Evolutionary conservation across 805 yeast genomes (phyloP), one percentile per base, ranked within the genome.

Genomic region (Metschnikowia anglica): DNA sequence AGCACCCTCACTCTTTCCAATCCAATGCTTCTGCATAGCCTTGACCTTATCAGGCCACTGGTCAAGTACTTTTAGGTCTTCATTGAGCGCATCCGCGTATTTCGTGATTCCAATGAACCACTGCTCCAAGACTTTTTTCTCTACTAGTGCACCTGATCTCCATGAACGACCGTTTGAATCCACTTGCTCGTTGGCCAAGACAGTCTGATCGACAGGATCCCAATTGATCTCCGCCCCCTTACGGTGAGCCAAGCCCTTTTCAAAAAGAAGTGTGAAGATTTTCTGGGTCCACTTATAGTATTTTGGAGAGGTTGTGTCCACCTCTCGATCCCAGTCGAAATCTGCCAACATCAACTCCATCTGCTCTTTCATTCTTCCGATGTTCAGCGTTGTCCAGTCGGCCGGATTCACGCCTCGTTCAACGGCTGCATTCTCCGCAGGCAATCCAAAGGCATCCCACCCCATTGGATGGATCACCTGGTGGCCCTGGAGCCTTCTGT

Each of bases 371-470:
- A 93, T 93, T 54, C 81, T 85, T 1, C 62, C 66, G n/a, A 93
- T 88, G 59, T 93, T 93, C 12, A 68, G 56, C 31, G 67, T 72
- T 0, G 99, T 93, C 99, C 99, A 93, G 1, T 63, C 74, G 0
- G 79, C 77, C 0, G 99, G 97, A 48, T 79, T 80, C 10, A 88
- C 73, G 1, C 80, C 80, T 48, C 95, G 68, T 61, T 90, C 96
- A 23, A 88, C 82, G 0, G 99, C 99, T 0, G 99, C 99, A 62
- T 93, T 93, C 61, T 93, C 99, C 0, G 99, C 99, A 0, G 99
- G 99, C 20, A 93, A 70, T 1, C 99, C 99, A 72, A 93, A 93
- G 0, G 98, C 96, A 70, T 93, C 99, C 97, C 97, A 93, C 0
- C 99, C 99, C 95, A 93, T 90, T 0, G 98, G 97, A 59, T 93